Evolutionary conservation across 2,329 filamentous ascomycete species (phyloP).

Genomic region (Septoria linicola): DNA sequence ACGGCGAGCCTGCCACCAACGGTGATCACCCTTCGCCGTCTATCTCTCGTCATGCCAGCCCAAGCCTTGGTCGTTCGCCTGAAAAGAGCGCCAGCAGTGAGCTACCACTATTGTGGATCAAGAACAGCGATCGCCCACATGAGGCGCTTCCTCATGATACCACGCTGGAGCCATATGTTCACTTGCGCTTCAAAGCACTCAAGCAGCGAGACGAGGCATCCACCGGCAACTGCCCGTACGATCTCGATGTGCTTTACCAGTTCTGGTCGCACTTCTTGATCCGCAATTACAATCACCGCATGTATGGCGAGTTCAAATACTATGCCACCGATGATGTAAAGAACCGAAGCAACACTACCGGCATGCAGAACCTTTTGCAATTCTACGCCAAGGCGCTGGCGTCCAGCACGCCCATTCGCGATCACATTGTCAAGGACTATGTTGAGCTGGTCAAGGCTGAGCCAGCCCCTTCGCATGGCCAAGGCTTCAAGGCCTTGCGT

Average conservation of each 20-base stretch:
- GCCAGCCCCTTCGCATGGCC: constrained; percentile 39
- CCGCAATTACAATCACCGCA: constrained; percentile 69
- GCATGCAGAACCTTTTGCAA: constrained; percentile 62
- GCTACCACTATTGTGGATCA: constrained; percentile 51
- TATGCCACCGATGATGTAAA: constrained; percentile 64
- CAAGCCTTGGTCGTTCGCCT: constrained; percentile 18
- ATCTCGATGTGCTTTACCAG: constrained; percentile 67
- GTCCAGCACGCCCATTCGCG: constrained; percentile 52
- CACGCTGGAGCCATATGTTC: constrained; percentile 50
- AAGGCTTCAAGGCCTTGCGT: constrained; percentile 53
- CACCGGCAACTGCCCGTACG: constrained; percentile 50
- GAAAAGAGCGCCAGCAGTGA: constrained; percentile 26
- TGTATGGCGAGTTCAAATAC: constrained; percentile 73
- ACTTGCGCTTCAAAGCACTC: constrained; percentile 52
- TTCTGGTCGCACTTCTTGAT: constrained; percentile 74
- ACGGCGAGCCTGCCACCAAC: constrained; percentile 37
- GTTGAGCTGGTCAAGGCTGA: constrained; percentile 55
- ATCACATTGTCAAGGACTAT: constrained; percentile 56
- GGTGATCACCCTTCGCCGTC: constrained; percentile 22
- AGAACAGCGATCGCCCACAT: constrained; percentile 48
- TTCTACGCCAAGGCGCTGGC: constrained; percentile 63
- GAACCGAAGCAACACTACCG: constrained; percentile 52
- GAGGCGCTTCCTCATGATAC: constrained; percentile 46
- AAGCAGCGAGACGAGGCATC: constrained; percentile 48
- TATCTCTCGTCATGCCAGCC: constrained; percentile 24